phyloP scores from a whole-genome alignment of 2,329 filamentous ascomycete species.

The Aspergillus tamarii region DNA sequence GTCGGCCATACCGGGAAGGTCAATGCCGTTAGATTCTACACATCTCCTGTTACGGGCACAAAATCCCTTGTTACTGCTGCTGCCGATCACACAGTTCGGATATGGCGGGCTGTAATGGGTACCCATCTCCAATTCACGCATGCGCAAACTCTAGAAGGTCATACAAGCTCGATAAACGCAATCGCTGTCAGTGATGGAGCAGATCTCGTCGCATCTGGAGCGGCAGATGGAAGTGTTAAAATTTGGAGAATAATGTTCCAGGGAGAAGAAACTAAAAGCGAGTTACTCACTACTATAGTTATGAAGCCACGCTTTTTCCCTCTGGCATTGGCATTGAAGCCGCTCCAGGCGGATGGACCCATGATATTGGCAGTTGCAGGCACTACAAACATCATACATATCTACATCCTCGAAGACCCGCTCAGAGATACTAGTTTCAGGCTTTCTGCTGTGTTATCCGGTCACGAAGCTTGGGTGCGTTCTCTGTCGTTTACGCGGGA shows the following conservation, averaged over 20 bases:
- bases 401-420: slow-evolving; percentile 65
- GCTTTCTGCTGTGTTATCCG: slow-evolving; percentile 75
- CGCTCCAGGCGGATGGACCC: slow-evolving; percentile 53
- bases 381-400: slow-evolving; percentile 78
- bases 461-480: slow-evolving; percentile 94
- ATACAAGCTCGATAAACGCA: slow-evolving; percentile 74
- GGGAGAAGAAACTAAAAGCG: slow-evolving; percentile 36
- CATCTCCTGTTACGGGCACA: slow-evolving; percentile 49
- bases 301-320: slow-evolving; percentile 82
- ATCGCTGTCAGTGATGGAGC: slow-evolving; percentile 52
- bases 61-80: slow-evolving; percentile 76
- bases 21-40: slow-evolving; percentile 80
- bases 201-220: slow-evolving; percentile 59
- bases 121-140: slow-evolving; percentile 42
- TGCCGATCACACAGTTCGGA: slow-evolving; percentile 74
- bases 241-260: slow-evolving; percentile 66
- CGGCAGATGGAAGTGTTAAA: slow-evolving; percentile 65
- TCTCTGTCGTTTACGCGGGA: slow-evolving; percentile 79
- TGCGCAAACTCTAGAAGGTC: slow-evolving; percentile 61
- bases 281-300: slow-evolving; percentile 70
- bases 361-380: slow-evolving; percentile 81
- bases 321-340: slow-evolving; percentile 70
- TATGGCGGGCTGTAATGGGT: slow-evolving; percentile 55
- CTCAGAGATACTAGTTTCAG: slow-evolving; percentile 58
- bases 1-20: slow-evolving; percentile 78